Evolutionary conservation across 257 asterid species (phyloP).

Genomic region (Linaria vulgaris): DNA sequence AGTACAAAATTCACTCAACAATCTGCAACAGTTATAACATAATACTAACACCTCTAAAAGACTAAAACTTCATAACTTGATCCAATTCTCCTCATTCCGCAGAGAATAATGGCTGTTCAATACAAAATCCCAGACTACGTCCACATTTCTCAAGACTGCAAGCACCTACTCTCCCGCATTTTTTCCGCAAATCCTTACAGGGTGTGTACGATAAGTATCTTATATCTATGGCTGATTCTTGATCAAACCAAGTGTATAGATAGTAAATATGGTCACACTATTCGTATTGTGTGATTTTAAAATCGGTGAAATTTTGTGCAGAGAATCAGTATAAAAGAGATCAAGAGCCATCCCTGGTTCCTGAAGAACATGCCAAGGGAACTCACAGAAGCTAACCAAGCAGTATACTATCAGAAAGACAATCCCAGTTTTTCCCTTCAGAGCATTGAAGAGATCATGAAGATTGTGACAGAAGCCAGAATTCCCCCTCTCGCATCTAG

Average conservation of each 20-base stretch:
- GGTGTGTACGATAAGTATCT: conserved; percentile 28
- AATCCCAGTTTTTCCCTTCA: conserved; percentile 62
- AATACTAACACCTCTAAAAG: not conserved
- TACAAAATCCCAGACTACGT: conserved; percentile 67
- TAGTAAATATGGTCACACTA: not conserved
- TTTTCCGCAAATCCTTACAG: conserved; percentile 46
- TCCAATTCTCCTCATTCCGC: conserved; percentile 12
- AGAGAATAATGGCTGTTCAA: conserved; percentile 54
- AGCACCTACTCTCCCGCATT: conserved; percentile 52
- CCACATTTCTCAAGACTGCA: conserved; percentile 64
- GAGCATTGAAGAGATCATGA: conserved; percentile 66
- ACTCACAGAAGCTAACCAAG: conserved; percentile 57
- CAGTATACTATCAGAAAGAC: conserved; percentile 48
- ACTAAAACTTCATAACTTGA: not conserved
- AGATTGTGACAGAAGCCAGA: conserved; percentile 63
- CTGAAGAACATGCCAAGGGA: conserved; percentile 68
- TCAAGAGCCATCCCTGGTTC: conserved; percentile 64
- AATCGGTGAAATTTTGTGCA: conserved; percentile 9
- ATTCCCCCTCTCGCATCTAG: conserved; percentile 43
- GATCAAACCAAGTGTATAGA: too few species aligned
- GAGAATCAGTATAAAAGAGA: conserved; percentile 60
- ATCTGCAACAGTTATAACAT: too few species aligned
- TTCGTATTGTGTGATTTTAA: not conserved
- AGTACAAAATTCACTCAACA: not conserved
- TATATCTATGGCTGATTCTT: too few species aligned